Evolutionary conservation across 805 yeast genomes (phyloP), one percentile per base, ranked within the genome.

Genomic region (Cephaloascus albidus): DNA sequence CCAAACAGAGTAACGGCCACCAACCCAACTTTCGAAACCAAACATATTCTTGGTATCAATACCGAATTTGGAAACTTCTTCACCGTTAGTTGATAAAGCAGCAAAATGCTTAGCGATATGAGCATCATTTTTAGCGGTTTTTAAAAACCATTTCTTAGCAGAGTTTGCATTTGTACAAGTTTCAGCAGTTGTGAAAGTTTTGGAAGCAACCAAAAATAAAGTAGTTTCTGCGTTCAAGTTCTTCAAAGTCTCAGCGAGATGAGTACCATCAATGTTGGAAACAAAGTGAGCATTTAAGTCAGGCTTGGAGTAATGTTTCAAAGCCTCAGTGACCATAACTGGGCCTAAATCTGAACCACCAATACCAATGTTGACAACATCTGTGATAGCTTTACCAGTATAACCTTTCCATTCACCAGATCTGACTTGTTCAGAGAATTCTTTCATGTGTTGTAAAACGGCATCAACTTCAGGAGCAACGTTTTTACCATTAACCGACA

Each of bases 1-100:
- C 99, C 99, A 93, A 45, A 93, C 98, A n/a, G 98, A 93, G 81
- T 93, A 93, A 68, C 99, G 84, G 60, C 99, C 99, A 58, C 99
- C 99, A 48, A 93, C 99, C 98, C 98, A 93, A 69, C 71, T 82
- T 64, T 89, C 96, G 57, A 93, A 93, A 47, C 95, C 97, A 66
- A 93, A 93, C 99, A 93, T 93, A 75, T 93, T 93, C 63, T 79
- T 83, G 60, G 96, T 79, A 71, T 93, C 97, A 52, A 93, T 93
- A 58, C 99, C 99, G 55, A 93, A 93, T 69, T 86, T 85, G 55
- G 81, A 74, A 47, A 93, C 99, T 65, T 85, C 97, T 38, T 65
- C 67, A 45, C 86, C 94, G 63, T 93, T 93, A 47, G 98, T 93
- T 45, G 96, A 86, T 50, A 93, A 74, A 42, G 98, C 98, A 53